Evolutionary conservation across 2,329 filamentous ascomycete genomes (phyloP), one percentile per base, ranked within the genome.

Genomic region (Bipolaris victoriae): DNA sequence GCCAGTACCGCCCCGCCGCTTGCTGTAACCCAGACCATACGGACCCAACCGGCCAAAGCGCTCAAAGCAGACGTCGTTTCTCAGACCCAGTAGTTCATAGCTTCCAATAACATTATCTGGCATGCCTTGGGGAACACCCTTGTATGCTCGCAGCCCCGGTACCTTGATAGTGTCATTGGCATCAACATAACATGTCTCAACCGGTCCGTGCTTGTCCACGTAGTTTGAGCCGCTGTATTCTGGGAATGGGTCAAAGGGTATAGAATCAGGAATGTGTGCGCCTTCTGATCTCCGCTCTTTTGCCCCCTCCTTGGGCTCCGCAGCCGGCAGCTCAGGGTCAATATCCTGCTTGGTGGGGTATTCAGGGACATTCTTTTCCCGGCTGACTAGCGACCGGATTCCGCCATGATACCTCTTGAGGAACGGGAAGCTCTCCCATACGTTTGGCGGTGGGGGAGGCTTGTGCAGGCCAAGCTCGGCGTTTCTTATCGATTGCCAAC

Each of bases 21-120:
- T 81, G 31, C 90, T 91, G 75, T 98, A 98, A 7, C 94, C 94
- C 60, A 92, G 86, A 0, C 94, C 94, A 67, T 99, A 99, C 0
- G 94, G 90, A 0, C 91, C 93, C 29, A 95, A 86, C 62, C 92
- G 86, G 3, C 94, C 94, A 72, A 91, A 96, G 1, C 95, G 85
- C 66, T 99, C 95, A 71, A 97, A 97, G 78, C 95, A 99, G 45
- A 97, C 86, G 68, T 96, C 89, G 64, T 96, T 86, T 16, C 90
- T 86, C 35, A 98, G 80, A 0, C 88, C 89, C 11, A 98, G 78
- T 39, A 94, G 76, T 9, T 92, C 87, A 68, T 97, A 93, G 0
- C 92, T 96, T n/a, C 95, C 95, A 70, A 94, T 85, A 2, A 91
- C 86, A 57, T 92, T 86, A 47, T 95, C 86, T 0, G 95, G 95